These are phyloP conservation scores for Colletotrichum kahawae DNA, from an alignment of 2,329 filamentous ascomycete species.

Conservation along the genomic window DNA sequence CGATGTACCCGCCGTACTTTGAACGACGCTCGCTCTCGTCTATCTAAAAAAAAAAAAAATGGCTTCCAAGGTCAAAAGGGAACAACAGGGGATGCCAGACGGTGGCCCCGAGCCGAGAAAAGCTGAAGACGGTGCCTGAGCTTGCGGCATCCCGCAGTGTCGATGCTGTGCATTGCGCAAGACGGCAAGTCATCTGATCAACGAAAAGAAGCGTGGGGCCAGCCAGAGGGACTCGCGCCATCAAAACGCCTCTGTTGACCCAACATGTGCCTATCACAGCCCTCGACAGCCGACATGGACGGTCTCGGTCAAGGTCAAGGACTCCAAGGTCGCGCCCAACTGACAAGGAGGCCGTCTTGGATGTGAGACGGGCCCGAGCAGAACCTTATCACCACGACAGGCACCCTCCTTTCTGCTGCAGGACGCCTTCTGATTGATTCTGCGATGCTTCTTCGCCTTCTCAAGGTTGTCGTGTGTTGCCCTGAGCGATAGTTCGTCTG, in stretches of 20 bases:
- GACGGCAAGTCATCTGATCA: slow-evolving; percentile 2
- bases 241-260: background rate
- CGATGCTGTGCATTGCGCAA: background rate
- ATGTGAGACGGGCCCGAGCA: slow-evolving; percentile 8
- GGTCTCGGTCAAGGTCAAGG: background rate
- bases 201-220: background rate
- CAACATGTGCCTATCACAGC: background rate
- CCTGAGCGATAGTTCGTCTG: background rate
- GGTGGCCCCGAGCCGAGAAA: background rate
- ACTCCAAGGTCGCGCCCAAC: background rate
- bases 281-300: background rate
- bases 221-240: background rate
- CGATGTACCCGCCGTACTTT: background rate
- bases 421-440: background rate
- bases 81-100: background rate
- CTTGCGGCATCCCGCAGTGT: background rate
- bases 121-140: background rate
- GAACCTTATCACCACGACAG: slow-evolving; percentile 11
- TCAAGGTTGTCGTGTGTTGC: background rate
- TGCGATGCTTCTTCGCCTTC: background rate
- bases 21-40: background rate
- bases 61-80: background rate
- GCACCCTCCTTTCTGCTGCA: background rate
- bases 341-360: background rate
- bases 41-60: background rate